These are phyloP conservation scores for Boletellus sp. DNA, from an alignment of 768 basidiomycete genomes.

Conservation along the genomic window DNA sequence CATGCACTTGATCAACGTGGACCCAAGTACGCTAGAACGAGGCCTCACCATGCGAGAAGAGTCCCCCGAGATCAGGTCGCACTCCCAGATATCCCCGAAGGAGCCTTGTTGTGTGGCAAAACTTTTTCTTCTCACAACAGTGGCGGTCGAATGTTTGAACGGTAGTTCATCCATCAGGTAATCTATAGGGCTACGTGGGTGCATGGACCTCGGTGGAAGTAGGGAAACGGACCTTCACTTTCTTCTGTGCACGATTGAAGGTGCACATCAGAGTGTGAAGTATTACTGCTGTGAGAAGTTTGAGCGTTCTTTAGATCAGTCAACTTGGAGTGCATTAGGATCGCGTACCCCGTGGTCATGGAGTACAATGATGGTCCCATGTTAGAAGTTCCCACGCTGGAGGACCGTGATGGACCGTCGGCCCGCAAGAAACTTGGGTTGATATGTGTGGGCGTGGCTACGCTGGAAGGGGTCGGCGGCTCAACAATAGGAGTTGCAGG, in stretches of 20 bases:
- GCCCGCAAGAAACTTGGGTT: not conserved
- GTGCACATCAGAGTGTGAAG: conserved; percentile 9
- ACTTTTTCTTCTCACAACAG: not conserved
- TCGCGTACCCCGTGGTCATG: conserved; percentile 8
- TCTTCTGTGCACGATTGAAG: conserved; percentile 3
- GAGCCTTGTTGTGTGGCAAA: conserved; percentile 10
- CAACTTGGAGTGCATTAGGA: not conserved
- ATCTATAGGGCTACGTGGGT: not conserved
- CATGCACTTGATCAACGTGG: not conserved
- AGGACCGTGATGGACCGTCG: not conserved
- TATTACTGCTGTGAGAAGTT: conserved; percentile 13
- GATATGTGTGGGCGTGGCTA: not conserved
- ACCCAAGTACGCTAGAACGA: not conserved
- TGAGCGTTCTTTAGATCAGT: not conserved
- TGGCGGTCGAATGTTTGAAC: not conserved
- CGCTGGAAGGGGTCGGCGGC: conserved; percentile 8
- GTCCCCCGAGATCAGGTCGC: conserved; percentile 13
- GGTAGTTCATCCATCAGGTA: conserved; percentile 2
- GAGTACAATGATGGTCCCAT: conserved; percentile 2
- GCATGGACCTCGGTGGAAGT: not conserved
- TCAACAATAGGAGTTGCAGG: conserved; percentile 8
- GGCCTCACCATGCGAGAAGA: conserved; percentile 5
- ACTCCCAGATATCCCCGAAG: conserved; percentile 25
- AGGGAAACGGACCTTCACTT: conserved; percentile 5
- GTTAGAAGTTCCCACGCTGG: conserved; percentile 2